Percentiles rank a stretch among this genome's conserved stretches.
Conservation (phyloP, 2,329 filamentous ascomycete species). For the Rhinocladiella similis region DNA sequence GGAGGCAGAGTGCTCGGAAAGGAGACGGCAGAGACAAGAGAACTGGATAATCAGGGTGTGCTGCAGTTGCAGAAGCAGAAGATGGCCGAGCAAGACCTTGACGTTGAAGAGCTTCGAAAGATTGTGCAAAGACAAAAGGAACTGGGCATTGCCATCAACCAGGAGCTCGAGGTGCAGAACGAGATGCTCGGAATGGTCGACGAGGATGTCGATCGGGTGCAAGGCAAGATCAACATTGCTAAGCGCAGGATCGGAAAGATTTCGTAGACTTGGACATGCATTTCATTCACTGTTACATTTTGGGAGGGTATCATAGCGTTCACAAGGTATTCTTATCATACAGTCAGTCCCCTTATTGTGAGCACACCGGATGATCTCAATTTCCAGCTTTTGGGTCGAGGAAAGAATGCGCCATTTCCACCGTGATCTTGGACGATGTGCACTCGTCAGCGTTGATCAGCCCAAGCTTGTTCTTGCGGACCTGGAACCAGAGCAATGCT, state of each 20-base stretch:
- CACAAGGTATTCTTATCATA: not conserved
- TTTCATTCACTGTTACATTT: not conserved
- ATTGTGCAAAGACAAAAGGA: constrained; percentile 62
- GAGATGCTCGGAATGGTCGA: constrained; percentile 59
- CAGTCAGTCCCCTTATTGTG: not conserved
- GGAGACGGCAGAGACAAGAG: constrained; percentile 63
- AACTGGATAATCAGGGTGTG: constrained; percentile 65
- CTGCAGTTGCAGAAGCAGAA: constrained; percentile 63
- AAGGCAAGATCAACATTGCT: constrained; percentile 48
- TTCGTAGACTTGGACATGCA: constrained; percentile 33
- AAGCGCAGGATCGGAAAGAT: constrained; percentile 50
- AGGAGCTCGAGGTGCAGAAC: constrained; percentile 63
- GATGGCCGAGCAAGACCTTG: constrained; percentile 62
- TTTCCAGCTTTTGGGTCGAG: constrained; percentile 7
- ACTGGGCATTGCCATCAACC: constrained; percentile 63
- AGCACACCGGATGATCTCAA: not conserved
- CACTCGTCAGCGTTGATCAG: constrained; percentile 53
- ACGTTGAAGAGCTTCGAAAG: constrained; percentile 59
- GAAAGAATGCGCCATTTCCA: constrained; percentile 14
- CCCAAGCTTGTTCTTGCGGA: constrained; percentile 68
- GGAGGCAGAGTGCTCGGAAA: constrained; percentile 52
- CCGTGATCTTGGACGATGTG: constrained; percentile 6
- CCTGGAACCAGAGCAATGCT: constrained; percentile 77
- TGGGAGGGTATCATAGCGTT: constrained; percentile 8
- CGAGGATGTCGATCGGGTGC: constrained; percentile 55